Evolutionary conservation across 805 yeast species (phyloP).

Genomic region (Debaryomyces tyrocola): DNA sequence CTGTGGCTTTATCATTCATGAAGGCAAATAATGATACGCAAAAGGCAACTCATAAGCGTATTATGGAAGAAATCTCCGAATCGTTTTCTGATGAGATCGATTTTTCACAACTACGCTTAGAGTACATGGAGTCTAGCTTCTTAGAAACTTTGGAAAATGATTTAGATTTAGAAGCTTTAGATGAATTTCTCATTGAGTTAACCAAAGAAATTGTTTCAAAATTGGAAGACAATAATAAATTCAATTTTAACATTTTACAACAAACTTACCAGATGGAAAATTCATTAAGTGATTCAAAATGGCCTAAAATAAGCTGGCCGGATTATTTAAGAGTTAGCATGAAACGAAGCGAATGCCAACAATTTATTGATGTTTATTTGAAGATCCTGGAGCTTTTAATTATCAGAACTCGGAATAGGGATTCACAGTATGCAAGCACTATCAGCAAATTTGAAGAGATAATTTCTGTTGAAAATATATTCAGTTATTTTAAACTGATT

Average conservation of each 20-base stretch:
- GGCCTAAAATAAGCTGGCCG: slow-evolving; percentile 42
- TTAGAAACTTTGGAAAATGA: slow-evolving; percentile 12
- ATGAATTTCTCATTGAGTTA: slow-evolving; percentile 29
- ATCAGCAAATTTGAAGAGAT: background rate
- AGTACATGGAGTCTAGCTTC: slow-evolving; percentile 32
- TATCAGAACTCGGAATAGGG: background rate
- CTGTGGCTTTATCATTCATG: slow-evolving; percentile 30
- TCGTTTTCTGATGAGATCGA: slow-evolving; percentile 18
- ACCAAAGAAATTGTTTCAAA: slow-evolving; percentile 15
- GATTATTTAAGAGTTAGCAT: slow-evolving; percentile 30
- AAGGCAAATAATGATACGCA: slow-evolving; percentile 24
- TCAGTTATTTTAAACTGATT: slow-evolving; percentile 1
- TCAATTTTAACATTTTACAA: slow-evolving; percentile 26
- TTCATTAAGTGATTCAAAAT: slow-evolving; percentile 22
- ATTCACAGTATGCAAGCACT: background rate
- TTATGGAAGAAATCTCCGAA: slow-evolving; percentile 29
- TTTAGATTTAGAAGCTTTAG: slow-evolving; percentile 6
- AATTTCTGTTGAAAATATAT: background rate
- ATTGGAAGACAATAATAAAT: slow-evolving; percentile 15
- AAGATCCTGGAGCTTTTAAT: slow-evolving; percentile 34
- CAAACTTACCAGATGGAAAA: slow-evolving; percentile 31
- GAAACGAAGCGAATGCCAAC: slow-evolving; percentile 26
- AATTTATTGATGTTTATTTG: slow-evolving; percentile 27
- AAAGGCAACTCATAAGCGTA: slow-evolving; percentile 25
- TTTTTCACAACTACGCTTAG: slow-evolving; percentile 31